Evolutionary conservation across 2,329 filamentous ascomycete genomes (phyloP).

Genomic region (Aspergillus piperis): DNA sequence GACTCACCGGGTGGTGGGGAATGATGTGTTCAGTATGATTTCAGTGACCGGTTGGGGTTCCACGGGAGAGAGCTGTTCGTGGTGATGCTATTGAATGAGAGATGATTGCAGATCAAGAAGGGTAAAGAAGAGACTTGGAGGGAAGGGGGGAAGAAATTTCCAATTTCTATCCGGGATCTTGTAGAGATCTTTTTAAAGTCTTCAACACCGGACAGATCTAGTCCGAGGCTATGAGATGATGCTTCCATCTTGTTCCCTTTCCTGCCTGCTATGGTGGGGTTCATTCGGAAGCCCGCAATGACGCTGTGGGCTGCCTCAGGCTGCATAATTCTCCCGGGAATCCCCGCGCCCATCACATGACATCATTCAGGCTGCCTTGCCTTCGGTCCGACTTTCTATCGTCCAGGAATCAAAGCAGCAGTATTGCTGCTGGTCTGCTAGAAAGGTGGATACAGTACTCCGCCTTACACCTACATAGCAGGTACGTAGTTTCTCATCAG

Average conservation of each 20-base stretch:
- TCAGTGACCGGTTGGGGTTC: constrained; percentile 20
- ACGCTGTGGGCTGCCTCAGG: constrained; percentile 23
- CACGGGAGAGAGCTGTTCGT: constrained; percentile 3
- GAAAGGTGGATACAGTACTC: not conserved
- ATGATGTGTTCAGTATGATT: constrained; percentile 41
- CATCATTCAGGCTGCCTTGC: constrained; percentile 19
- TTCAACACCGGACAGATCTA: constrained; percentile 1
- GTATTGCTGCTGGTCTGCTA: not conserved
- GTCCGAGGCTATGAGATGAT: constrained; percentile 12
- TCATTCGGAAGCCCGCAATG: constrained; percentile 13
- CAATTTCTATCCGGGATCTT: not conserved
- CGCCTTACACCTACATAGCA: not conserved
- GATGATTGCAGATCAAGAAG: not conserved
- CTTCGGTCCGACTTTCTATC: not conserved
- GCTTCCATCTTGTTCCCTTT: constrained; percentile 5
- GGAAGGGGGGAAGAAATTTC: not conserved
- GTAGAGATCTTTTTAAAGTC: not conserved
- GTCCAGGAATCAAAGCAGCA: not conserved
- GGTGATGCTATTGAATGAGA: not conserved
- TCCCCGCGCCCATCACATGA: constrained; percentile 29
- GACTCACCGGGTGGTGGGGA: constrained; percentile 43
- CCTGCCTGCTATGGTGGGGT: constrained; percentile 19
- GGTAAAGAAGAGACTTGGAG: not conserved
- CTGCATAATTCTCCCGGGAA: constrained; percentile 21
- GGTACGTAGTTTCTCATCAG: not conserved